These are phyloP conservation scores for Lunularia cruciata DNA, from an alignment of 225 moss, liverwort and hornwort genomes.

Conservation along the genomic window DNA sequence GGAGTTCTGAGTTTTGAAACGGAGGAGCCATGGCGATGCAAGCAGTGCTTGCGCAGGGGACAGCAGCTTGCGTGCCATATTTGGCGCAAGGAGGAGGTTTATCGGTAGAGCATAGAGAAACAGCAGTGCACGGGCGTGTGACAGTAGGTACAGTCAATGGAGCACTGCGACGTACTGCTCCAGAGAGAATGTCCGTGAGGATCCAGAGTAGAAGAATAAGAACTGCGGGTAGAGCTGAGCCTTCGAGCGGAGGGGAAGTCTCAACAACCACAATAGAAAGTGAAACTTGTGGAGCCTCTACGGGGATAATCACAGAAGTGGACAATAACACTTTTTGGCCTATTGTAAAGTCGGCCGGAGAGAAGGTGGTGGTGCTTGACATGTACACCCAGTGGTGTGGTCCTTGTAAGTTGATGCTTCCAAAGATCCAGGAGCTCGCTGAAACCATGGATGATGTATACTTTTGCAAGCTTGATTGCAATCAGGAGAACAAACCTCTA, in stretches of 20 bases:
- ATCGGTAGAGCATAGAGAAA: too few relatives aligned
- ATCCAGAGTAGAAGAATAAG: not conserved
- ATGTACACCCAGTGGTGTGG: constrained; percentile 99
- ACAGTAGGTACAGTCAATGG: too few relatives aligned
- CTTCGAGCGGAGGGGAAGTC: constrained; percentile 35
- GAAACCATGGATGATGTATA: constrained; percentile 63
- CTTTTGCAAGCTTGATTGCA: constrained; percentile 91
- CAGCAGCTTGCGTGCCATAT: too few relatives aligned
- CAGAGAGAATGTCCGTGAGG: too few relatives aligned
- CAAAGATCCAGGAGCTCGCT: constrained; percentile 60
- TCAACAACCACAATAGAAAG: not conserved
- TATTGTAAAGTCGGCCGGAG: constrained; percentile 60
- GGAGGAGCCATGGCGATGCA: too few relatives aligned
- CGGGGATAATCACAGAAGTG: constrained; percentile 62
- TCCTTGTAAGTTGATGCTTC: constrained; percentile 93
- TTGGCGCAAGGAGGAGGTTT: too few relatives aligned
- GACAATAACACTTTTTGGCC: constrained; percentile 86
- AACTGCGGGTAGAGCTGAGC: constrained; percentile 30
- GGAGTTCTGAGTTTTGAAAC: too few relatives aligned
- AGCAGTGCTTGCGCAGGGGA: too few relatives aligned
- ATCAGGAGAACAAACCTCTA: constrained; percentile 71
- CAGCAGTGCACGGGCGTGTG: too few relatives aligned
- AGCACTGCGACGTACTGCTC: too few relatives aligned
- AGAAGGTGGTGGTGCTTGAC: constrained; percentile 81
- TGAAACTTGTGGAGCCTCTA: constrained; percentile 1